phyloP scores from a whole-genome alignment of 129 eudicot genomes.

The Chrysanthemum seticuspe region DNA sequence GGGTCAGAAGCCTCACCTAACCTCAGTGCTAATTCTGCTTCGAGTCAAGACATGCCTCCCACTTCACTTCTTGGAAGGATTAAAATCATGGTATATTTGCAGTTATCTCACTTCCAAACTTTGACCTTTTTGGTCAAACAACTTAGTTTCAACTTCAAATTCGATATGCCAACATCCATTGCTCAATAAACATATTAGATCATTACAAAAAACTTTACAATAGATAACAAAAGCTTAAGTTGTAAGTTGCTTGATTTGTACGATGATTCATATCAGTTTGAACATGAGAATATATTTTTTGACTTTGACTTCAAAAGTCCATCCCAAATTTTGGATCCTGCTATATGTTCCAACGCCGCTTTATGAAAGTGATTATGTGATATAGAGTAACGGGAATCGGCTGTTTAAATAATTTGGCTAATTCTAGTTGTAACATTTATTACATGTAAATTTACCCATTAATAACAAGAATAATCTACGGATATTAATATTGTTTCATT shows the following conservation, averaged over 20 bases:
- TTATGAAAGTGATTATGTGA: too few relatives aligned
- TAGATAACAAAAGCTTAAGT: not conserved
- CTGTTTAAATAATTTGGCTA: too few relatives aligned
- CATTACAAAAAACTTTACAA: not conserved
- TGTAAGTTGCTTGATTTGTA: not conserved
- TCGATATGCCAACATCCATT: not conserved
- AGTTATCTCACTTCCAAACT: not conserved
- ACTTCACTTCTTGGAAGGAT: constrained; percentile 47
- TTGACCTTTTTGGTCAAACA: constrained; percentile 21
- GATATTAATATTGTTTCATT: constrained; percentile 11
- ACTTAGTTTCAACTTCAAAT: constrained; percentile 11
- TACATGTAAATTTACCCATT: too few relatives aligned
- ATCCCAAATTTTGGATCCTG: not conserved
- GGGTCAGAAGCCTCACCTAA: constrained; percentile 42
- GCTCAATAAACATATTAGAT: constrained; percentile 5
- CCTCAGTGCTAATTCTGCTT: constrained; percentile 40
- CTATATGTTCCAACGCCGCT: not conserved
- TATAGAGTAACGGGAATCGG: too few relatives aligned
- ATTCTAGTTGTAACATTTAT: too few relatives aligned
- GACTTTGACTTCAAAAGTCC: constrained; percentile 9
- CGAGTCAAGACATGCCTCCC: constrained; percentile 50
- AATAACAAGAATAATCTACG: not conserved
- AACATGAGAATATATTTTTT: constrained; percentile 4
- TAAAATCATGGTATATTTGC: constrained; percentile 45
- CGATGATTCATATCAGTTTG: constrained; percentile 6